Base-by-base conservation (phyloP, 1,284 basidiomycete species). In the Calocybe gambosa region DNA sequence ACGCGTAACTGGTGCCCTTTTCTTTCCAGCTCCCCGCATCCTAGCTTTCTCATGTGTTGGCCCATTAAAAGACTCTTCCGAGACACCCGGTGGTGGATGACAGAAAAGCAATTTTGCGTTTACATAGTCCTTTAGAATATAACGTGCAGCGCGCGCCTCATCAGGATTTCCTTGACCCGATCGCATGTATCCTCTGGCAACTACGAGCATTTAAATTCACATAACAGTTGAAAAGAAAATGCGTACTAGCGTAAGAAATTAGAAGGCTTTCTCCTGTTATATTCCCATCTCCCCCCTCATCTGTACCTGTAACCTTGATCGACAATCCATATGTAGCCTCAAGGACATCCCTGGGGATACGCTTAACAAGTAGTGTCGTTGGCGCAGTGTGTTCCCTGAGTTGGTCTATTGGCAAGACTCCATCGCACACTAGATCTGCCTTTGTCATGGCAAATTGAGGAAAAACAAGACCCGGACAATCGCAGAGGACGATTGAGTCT, bases 391-490 rank as follows among this genome's bases (percentile, higher is more conserved):
- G 82, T 65, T 99, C 96, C 55, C 91, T 78, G 78, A 99, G 84
- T 64, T 99, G 96, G 65, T 99, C 96, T 59, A 99, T 99, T 0
- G 95, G 96, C 44, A 99, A 68, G 1, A 99, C 93, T 52, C 96
- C 96, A 61, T 99, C 94, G 55, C 93, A 96, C 19, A 99, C 89
- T 46, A 99, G 74, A 52, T 95, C 93, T 4, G 95, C 96, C 59
- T 91, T 91, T 2, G 93, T 96, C 28, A 89, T 92, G 5, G 94
- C 89, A 64, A 99, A 99, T 60, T 99, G 96, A 5, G 96, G 96
- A 64, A 99, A 99, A 13, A 99, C 96, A 21, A 99, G 74, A 69
- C 96, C 96, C 10, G 96, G 96, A 70, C 96, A 99, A 71, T 99
- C 96, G 59, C 95, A 99, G n/a, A 99, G 78, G 10, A 90, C 76